These are phyloP conservation scores for Musa beccarii DNA, from an alignment of 176 grass and related monocot genomes.

Conservation along the genomic window DNA sequence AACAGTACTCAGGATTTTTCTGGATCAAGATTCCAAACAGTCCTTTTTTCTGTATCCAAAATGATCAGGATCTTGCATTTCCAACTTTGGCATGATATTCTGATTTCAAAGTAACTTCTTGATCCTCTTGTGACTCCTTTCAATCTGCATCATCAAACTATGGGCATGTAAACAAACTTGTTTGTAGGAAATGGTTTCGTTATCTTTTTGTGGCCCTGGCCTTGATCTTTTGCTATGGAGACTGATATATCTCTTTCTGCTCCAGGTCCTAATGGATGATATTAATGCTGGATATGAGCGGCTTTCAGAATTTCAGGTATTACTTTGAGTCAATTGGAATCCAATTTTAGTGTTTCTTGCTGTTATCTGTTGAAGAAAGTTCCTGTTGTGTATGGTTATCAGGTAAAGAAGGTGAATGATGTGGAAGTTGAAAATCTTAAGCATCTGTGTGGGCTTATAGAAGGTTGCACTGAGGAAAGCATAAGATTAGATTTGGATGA, in stretches of 20 bases:
- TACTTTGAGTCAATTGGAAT: neutral
- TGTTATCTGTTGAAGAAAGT: neutral
- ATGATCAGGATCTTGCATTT: too few species aligned
- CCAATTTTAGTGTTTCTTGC: neutral
- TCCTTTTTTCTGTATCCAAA: too few species aligned
- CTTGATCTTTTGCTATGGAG: neutral
- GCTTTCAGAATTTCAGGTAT: conserved; percentile 70
- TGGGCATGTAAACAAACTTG: too few species aligned
- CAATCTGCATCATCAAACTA: too few species aligned
- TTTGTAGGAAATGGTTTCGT: neutral
- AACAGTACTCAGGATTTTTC: too few species aligned
- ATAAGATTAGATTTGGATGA: conserved; percentile 89
- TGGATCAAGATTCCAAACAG: too few species aligned
- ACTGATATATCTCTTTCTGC: neutral
- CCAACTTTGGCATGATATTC: too few species aligned
- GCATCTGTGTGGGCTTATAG: conserved; percentile 67
- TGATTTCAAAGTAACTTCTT: too few species aligned
- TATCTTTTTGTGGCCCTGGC: neutral
- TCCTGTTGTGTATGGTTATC: neutral
- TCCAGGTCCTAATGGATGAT: conserved; percentile 88
- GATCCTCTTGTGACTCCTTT: too few species aligned
- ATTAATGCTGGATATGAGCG: conserved; percentile 91
- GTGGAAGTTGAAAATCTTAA: conserved; percentile 79
- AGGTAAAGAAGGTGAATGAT: conserved; percentile 85
- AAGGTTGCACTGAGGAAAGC: conserved; percentile 59